Evolutionary conservation across 345 rosid genomes (phyloP), one percentile per base, ranked within the genome.

Genomic region (Pistacia integerrima): DNA sequence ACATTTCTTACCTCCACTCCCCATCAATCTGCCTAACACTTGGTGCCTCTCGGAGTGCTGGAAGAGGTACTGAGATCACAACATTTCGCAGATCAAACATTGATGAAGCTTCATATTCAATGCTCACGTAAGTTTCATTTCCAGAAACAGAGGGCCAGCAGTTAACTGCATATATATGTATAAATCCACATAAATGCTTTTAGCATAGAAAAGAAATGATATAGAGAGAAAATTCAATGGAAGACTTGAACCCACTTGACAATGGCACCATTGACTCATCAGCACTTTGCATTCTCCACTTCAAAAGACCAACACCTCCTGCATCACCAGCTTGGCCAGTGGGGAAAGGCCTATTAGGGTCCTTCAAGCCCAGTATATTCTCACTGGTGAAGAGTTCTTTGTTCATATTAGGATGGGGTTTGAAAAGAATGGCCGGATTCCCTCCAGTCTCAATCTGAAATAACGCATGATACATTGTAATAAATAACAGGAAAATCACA

Each of bases 141-240:
- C 98, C 98, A 83, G 98, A 97, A 73, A 92, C 98, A 60, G 99
- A 94, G 65, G 98, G 98, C 99, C 99, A 97, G 91, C 99, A 97
- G 85, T 92, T 97, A 83, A 97, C 99, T 94, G 93, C 85, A 84
- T 49, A 83, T 9, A 76, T 41, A 69, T 35, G 75, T 41, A 69
- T 35, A 76, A 20, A 38, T 75, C 64, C 56, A 74, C 10, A 72
- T 61, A 55, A 77, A 72, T 59, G 58, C 75, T 59, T 35, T n/a
- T 49, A 30, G 67, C n/a, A 78, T 49, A 69, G 5, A 84, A 33
- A 30, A 70, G 54, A 36, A 64, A 78, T 74, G 28, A 62, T 20
- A n/a, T 10, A 8, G 62, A 14, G 18, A 71, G 49, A 14, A 78
- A 6, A 59, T 54, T 51, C 48, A 58, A 63, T 72, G 66, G 46